A percentile compares a stretch with the other conserved stretches of the same genome.
Conservation (phyloP, 257 asterid genomes). For the Ocimum tenuiflorum region DNA sequence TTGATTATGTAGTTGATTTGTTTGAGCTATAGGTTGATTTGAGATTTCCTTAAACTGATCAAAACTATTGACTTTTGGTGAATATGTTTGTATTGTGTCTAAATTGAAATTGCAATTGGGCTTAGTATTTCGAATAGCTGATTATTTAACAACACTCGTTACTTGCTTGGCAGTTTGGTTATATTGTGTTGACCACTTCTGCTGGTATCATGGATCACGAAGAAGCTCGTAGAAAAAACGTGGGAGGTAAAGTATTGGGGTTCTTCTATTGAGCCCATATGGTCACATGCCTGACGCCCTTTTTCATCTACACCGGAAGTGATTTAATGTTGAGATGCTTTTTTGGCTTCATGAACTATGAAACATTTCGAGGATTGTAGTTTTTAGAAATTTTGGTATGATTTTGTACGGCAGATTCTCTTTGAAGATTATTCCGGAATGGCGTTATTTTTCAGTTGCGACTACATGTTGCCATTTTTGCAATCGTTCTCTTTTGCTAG, state of each 20-base stretch:
- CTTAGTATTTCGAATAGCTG: background rate
- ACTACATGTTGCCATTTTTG: no score
- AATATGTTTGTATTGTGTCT: background rate
- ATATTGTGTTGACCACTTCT: conserved; percentile 33
- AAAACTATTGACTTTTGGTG: background rate
- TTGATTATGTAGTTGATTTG: background rate
- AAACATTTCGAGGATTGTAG: conserved; percentile 1
- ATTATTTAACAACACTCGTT: background rate
- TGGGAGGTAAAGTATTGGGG: conserved; percentile 36
- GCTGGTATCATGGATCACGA: conserved; percentile 41
- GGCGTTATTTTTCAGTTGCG: background rate
- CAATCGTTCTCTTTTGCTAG: no score
- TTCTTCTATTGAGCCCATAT: conserved; percentile 26
- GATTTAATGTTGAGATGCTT: conserved; percentile 4
- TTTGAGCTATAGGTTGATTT: background rate
- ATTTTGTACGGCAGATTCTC: background rate
- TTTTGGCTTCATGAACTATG: conserved; percentile 1
- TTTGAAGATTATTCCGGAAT: background rate
- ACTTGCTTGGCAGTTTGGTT: conserved; percentile 25
- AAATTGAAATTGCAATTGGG: background rate
- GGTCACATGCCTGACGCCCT: background rate
- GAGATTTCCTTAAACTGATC: background rate
- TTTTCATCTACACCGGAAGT: background rate
- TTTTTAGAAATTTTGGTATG: conserved; percentile 1
- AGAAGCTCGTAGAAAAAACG: conserved; percentile 35